Percentiles rank a stretch among this genome's conserved stretches.
Conservation (phyloP, 768 basidiomycete genomes). For the Xerocomellus dryophilus region DNA sequence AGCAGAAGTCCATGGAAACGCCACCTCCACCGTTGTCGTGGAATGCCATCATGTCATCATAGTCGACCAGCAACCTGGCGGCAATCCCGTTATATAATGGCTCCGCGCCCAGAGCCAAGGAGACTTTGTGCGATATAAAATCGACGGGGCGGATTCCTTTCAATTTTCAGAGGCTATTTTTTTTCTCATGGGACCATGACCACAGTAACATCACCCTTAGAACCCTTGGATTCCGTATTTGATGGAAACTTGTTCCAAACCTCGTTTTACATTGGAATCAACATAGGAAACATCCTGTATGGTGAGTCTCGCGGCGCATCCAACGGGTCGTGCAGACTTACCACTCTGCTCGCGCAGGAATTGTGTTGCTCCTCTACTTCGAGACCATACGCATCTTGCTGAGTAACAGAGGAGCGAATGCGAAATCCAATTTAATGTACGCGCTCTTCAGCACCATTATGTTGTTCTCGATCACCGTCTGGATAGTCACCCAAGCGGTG, state of each 20-base stretch:
- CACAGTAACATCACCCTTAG: not conserved
- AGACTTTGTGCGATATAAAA: constrained; percentile 6
- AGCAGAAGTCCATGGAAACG: no score
- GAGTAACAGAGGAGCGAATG: not conserved
- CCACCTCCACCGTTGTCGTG: no score
- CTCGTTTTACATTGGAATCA: constrained; percentile 15
- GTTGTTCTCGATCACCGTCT: constrained; percentile 31
- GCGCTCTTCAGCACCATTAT: constrained; percentile 25
- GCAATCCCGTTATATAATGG: no score
- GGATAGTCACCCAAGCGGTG: constrained; percentile 17
- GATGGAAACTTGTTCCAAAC: constrained; percentile 6
- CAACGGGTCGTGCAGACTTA: not conserved
- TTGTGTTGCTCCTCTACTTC: constrained; percentile 25
- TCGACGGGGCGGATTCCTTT: not conserved
- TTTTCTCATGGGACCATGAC: not conserved
- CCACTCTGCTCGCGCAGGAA: constrained; percentile 7
- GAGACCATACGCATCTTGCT: constrained; percentile 17
- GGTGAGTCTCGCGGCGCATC: constrained; percentile 9
- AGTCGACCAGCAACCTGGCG: no score
- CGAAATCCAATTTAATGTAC: constrained; percentile 18
- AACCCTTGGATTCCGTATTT: not conserved
- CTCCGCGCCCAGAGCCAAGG: not conserved
- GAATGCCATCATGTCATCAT: no score
- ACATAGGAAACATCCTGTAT: constrained; percentile 20
- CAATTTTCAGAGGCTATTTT: not conserved